Conservation (phyloP, 2,329 filamentous ascomycete genomes). For the Stagonosporopsis rhizophila region DNA sequence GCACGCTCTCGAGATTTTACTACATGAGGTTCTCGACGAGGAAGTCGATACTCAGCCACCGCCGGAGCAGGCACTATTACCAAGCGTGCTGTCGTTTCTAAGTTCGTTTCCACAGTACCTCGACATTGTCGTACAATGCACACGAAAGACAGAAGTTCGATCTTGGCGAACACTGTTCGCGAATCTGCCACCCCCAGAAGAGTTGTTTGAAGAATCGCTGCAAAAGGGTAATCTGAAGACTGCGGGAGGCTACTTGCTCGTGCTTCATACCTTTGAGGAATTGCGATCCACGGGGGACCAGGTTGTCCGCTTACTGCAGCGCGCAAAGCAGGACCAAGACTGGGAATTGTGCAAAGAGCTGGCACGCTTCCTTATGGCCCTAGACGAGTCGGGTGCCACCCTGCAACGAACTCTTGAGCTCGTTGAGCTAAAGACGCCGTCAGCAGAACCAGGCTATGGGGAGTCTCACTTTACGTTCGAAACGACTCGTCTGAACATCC, state of each 20-base stretch:
- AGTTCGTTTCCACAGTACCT: conserved; percentile 76
- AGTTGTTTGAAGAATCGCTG: conserved; percentile 92
- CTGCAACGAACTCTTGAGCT: conserved; percentile 73
- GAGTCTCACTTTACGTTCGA: conserved; percentile 45
- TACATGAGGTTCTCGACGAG: conserved; percentile 93
- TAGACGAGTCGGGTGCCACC: conserved; percentile 85
- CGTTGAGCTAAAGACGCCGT: conserved; percentile 46
- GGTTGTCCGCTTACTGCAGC: conserved; percentile 78
- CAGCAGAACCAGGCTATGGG: conserved; percentile 29
- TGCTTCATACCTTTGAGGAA: conserved; percentile 80
- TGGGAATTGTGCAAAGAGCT: conserved; percentile 97
- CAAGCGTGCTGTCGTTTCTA: conserved; percentile 61
- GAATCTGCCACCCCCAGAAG: conserved; percentile 86
- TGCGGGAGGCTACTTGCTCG: conserved; percentile 93
- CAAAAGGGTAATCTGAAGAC: conserved; percentile 88
- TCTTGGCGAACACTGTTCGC: conserved; percentile 95
- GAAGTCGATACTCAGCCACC: conserved; percentile 76
- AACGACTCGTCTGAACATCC: conserved; percentile 38
- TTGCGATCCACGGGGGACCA: conserved; percentile 71
- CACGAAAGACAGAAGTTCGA: conserved; percentile 92
- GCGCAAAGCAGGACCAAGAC: conserved; percentile 83
- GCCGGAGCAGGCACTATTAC: conserved; percentile 58
- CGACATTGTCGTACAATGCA: conserved; percentile 95
- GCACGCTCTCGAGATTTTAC: conserved; percentile 87
- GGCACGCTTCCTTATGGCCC: conserved; percentile 89